These are phyloP conservation scores for Amanita molliuscula DNA, from an alignment of 768 basidiomycete genomes.

Conservation along the genomic window DNA sequence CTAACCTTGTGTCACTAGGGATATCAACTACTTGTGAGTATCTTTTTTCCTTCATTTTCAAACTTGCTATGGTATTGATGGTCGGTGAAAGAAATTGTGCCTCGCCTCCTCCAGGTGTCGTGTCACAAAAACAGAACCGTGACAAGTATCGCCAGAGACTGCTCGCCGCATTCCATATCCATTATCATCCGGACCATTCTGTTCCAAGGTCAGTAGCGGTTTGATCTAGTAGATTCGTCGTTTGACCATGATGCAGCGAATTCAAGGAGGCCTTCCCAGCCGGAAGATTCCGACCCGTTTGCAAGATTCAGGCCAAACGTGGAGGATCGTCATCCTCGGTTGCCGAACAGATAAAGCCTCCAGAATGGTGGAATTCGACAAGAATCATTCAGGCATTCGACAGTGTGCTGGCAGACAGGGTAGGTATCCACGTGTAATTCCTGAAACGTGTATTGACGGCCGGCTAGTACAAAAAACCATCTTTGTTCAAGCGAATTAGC, in stretches of 20 bases:
- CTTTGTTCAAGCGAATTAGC: constrained; percentile 75
- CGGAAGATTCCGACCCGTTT: constrained; percentile 82
- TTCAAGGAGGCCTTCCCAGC: constrained; percentile 95
- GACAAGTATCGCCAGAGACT: constrained; percentile 72
- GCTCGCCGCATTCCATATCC: constrained; percentile 69
- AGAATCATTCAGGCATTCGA: constrained; percentile 89
- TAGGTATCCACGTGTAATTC: constrained; percentile 17
- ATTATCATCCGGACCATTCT: constrained; percentile 84
- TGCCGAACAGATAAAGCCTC: constrained; percentile 83
- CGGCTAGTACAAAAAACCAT: constrained; percentile 78
- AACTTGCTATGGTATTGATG: constrained; percentile 6
- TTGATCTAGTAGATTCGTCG: not conserved
- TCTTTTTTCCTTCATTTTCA: constrained; percentile 9
- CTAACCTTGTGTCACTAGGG: constrained; percentile 28
- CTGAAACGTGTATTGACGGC: not conserved
- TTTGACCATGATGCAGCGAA: constrained; percentile 41
- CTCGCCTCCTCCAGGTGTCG: constrained; percentile 62
- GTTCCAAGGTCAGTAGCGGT: constrained; percentile 47
- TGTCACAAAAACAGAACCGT: constrained; percentile 71
- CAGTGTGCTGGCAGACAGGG: constrained; percentile 76
- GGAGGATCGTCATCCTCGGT: constrained; percentile 72
- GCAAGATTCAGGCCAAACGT: constrained; percentile 81
- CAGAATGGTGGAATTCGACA: constrained; percentile 92
- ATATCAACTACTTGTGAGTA: constrained; percentile 69
- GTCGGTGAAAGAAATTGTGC: constrained; percentile 52